A percentile compares a stretch with the other conserved stretches of the same genome.
These are phyloP conservation scores for Calycina marina DNA, from an alignment of 2,329 filamentous ascomycete species.

Conservation along the genomic window DNA sequence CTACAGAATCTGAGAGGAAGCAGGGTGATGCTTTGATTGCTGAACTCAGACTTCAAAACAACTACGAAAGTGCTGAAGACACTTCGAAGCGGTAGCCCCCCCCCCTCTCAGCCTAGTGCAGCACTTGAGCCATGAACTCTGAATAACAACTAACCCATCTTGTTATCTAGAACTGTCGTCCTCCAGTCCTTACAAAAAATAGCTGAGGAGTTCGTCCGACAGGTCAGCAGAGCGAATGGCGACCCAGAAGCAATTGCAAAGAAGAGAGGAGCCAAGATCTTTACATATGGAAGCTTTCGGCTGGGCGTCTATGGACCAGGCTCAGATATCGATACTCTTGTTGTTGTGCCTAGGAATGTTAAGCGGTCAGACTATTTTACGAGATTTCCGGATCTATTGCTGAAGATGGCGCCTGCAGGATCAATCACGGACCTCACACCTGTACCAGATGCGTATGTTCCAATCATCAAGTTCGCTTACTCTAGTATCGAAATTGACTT, in stretches of 20 bases:
- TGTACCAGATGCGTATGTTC: constrained; percentile 83
- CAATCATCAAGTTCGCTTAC: constrained; percentile 94
- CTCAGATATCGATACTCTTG: constrained; percentile 94
- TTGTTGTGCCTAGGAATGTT: constrained; percentile 83
- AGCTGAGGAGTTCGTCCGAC: constrained; percentile 73
- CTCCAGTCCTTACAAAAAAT: constrained; percentile 65
- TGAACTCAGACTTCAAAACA: constrained; percentile 78
- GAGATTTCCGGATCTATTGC: constrained; percentile 67
- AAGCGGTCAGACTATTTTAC: constrained; percentile 83
- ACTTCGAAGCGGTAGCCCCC: constrained; percentile 67
- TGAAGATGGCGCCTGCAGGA: constrained; percentile 60
- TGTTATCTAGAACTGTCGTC: constrained; percentile 40
- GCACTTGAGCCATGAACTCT: too few species aligned
- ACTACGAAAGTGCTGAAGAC: constrained; percentile 74
- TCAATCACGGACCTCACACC: constrained; percentile 72
- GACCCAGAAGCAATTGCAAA: constrained; percentile 66
- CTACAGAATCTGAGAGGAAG: constrained; percentile 61
- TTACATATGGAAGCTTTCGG: constrained; percentile 91
- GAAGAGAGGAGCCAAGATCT: constrained; percentile 79
- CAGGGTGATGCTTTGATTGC: constrained; percentile 67
- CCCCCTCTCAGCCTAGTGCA: too few species aligned
- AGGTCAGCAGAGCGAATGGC: constrained; percentile 42
- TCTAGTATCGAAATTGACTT: constrained; percentile 87
- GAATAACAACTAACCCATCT: background rate
- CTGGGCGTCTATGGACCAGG: constrained; percentile 88